Conservation (phyloP, 495 filamentous ascomycete genomes). For the Neurospora tetrasperma region DNA sequence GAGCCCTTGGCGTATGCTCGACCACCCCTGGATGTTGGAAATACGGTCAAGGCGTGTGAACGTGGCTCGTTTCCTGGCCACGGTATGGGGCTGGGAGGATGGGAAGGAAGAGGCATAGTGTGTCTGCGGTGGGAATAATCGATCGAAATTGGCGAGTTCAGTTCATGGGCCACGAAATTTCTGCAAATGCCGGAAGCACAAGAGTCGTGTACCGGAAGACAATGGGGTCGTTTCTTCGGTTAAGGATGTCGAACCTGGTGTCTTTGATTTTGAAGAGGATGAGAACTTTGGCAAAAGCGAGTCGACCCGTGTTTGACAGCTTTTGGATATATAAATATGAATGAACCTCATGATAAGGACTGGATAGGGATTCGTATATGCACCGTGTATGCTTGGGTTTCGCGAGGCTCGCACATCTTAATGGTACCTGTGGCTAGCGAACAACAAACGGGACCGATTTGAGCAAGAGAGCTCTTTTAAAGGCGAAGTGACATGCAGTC, state of each 20-base stretch:
- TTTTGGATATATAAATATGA: background rate
- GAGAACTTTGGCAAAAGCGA: background rate
- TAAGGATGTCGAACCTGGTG: background rate
- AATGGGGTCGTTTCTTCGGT: background rate
- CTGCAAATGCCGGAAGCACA: background rate
- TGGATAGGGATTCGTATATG: background rate
- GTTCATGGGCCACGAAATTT: background rate
- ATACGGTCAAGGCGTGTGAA: slow-evolving; percentile 94
- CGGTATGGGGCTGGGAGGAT: slow-evolving; percentile 89
- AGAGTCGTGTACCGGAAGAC: background rate
- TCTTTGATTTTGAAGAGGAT: background rate
- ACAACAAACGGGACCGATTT: background rate
- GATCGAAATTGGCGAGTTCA: background rate
- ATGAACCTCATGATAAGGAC: background rate
- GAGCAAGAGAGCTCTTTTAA: background rate
- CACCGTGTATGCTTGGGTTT: background rate
- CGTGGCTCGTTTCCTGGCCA: slow-evolving; percentile 81
- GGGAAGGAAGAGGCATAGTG: slow-evolving; percentile 16
- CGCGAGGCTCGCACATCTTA: background rate
- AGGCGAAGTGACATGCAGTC: background rate
- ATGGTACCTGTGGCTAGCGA: background rate
- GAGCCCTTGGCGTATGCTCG: slow-evolving; percentile 96
- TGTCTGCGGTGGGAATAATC: background rate
- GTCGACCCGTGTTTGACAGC: background rate
- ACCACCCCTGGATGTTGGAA: slow-evolving; percentile 96